Conservation (phyloP, 2,329 filamentous ascomycete species). For the Nectriaceae sp. region DNA sequence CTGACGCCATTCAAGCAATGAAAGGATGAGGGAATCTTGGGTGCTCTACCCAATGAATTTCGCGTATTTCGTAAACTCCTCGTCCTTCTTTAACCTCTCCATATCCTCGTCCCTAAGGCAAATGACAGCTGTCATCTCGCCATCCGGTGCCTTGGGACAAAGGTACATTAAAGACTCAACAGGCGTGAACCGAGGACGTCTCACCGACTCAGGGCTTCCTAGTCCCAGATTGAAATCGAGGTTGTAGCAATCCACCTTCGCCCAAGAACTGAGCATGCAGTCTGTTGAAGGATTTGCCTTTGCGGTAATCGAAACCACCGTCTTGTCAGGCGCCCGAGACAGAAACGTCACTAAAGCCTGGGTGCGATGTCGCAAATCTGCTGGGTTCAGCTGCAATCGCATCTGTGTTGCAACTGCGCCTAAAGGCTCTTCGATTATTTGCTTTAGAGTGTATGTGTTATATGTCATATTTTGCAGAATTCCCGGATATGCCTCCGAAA, state of each 20-base stretch:
- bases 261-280: conserved; percentile 58
- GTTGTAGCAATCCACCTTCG: conserved; percentile 45
- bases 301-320: conserved; percentile 34
- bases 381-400: conserved; percentile 39
- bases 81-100: conserved; percentile 43
- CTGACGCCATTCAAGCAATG: too few species aligned
- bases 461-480: conserved; percentile 49
- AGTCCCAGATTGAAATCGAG: conserved; percentile 50
- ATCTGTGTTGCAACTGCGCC: conserved; percentile 40
- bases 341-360: conserved; percentile 45
- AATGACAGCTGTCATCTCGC: conserved; percentile 45
- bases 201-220: conserved; percentile 47
- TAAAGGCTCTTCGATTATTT: conserved; percentile 32
- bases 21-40: too few species aligned
- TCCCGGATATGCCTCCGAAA: conserved; percentile 49
- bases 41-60: conserved; percentile 22
- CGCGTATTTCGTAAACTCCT: conserved; percentile 35
- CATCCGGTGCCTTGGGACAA: conserved; percentile 45
- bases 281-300: conserved; percentile 41
- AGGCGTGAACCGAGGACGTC: conserved; percentile 47
- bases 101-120: conserved; percentile 52
- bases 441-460: conserved; percentile 30
- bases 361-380: conserved; percentile 36
- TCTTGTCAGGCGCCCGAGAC: conserved; percentile 36
- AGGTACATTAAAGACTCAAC: conserved; percentile 53